Conservation (phyloP, 768 basidiomycete genomes). For the Dioszegia hungarica region DNA sequence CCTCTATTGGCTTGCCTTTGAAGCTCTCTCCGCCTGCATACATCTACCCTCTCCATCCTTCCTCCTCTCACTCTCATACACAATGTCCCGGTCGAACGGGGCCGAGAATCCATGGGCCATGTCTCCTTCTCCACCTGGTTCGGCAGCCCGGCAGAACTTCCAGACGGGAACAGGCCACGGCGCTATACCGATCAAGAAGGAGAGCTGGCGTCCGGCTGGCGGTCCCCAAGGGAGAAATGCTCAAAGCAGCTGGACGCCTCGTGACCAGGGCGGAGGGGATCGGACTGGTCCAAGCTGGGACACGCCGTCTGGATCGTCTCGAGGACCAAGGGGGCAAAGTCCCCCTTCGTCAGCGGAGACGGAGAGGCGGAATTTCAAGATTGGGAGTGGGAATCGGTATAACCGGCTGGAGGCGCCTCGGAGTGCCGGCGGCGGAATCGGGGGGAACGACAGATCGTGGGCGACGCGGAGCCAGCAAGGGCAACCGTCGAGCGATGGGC, state of each 20-base stretch:
- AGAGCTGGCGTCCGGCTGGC: slow-evolving; percentile 33
- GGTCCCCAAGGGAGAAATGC: too few species aligned
- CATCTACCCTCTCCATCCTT: too few species aligned
- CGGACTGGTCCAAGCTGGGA: too few species aligned
- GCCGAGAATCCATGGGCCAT: slow-evolving; percentile 7
- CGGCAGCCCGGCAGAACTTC: not conserved
- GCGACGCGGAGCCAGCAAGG: slow-evolving; percentile 1
- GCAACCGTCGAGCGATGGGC: too few species aligned
- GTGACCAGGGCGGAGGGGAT: not conserved
- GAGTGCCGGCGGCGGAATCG: not conserved
- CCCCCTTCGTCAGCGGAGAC: not conserved
- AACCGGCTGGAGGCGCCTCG: not conserved
- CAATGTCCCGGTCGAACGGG: slow-evolving; percentile 8
- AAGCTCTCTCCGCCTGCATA: too few species aligned
- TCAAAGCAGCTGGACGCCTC: slow-evolving; percentile 14
- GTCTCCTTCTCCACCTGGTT: not conserved
- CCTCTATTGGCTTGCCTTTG: not conserved
- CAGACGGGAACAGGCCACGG: not conserved
- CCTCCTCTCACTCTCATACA: not conserved
- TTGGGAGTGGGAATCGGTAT: not conserved
- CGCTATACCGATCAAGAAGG: slow-evolving; percentile 21
- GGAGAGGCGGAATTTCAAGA: slow-evolving; percentile 1
- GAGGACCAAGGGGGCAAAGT: too few species aligned
- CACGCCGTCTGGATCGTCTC: too few species aligned
- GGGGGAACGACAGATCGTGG: slow-evolving; percentile 11